Conservation (phyloP, 1,284 basidiomycete genomes). For the Termitomyces sp. region DNA sequence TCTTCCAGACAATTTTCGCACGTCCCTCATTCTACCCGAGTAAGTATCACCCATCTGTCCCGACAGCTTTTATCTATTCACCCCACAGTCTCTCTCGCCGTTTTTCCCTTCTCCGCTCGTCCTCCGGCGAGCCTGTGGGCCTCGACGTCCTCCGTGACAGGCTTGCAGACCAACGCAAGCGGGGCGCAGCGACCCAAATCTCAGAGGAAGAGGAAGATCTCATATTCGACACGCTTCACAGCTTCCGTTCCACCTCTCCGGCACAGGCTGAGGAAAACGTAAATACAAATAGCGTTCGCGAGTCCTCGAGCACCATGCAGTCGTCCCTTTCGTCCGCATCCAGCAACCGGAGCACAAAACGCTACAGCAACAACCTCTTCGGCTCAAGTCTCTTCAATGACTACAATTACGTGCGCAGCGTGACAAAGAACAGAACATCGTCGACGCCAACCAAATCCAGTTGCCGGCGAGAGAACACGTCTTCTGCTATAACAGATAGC, state of each 20-base stretch:
- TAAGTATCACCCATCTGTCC: constrained; percentile 33
- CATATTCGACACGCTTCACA: constrained; percentile 67
- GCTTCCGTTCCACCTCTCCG: constrained; percentile 41
- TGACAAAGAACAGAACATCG: constrained; percentile 40
- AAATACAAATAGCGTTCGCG: constrained; percentile 31
- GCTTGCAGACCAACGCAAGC: constrained; percentile 70
- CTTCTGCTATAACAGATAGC: constrained; percentile 38
- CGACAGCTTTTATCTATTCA: constrained; percentile 12
- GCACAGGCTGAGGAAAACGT: constrained; percentile 31
- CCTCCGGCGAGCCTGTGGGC: constrained; percentile 57
- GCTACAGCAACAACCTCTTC: constrained; percentile 80
- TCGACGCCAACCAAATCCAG: constrained; percentile 44
- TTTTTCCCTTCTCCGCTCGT: constrained; percentile 69
- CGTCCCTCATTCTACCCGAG: constrained; percentile 78
- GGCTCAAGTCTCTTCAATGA: constrained; percentile 73
- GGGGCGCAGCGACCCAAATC: constrained; percentile 60
- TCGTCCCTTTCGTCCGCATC: constrained; percentile 38
- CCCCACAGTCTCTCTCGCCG: constrained; percentile 64
- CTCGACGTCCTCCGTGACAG: constrained; percentile 59
- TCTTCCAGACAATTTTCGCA: constrained; percentile 69
- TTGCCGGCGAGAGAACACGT: constrained; percentile 27
- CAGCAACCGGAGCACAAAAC: constrained; percentile 43
- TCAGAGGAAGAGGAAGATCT: constrained; percentile 79
- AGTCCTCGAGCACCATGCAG: constrained; percentile 34
- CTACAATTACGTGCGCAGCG: constrained; percentile 60